Evolutionary conservation across 441 rosid species (phyloP).

Genomic region (Metrosideros polymorpha): DNA sequence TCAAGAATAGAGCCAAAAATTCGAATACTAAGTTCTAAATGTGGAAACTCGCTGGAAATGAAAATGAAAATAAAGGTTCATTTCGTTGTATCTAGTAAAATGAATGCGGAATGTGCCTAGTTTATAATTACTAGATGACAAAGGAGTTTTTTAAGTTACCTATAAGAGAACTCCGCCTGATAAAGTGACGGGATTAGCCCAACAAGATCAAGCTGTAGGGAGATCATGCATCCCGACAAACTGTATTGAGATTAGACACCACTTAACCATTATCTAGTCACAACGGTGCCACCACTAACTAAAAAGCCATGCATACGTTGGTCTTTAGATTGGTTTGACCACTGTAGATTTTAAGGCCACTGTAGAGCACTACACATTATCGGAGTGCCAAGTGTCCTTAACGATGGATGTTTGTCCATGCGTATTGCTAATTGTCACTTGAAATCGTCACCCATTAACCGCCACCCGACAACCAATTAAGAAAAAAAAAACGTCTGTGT

Average conservation of each 20-base stretch:
- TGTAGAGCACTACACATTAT: not conserved
- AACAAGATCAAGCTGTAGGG: not conserved
- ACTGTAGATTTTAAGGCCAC: not conserved
- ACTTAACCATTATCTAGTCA: not conserved
- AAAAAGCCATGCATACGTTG: not conserved
- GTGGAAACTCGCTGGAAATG: not conserved
- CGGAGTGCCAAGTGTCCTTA: not conserved
- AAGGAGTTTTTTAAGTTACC: not conserved
- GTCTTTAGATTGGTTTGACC: not conserved
- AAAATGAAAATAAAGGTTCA: not conserved
- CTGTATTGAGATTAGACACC: not conserved
- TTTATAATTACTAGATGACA: not conserved
- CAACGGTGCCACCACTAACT: not conserved
- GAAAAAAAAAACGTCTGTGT: not conserved
- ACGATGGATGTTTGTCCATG: not conserved
- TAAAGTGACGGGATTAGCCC: not conserved
- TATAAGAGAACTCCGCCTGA: not conserved
- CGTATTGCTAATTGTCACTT: not conserved
- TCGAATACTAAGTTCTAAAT: not conserved
- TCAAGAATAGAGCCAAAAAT: not conserved
- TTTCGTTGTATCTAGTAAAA: not conserved
- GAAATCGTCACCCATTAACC: not conserved
- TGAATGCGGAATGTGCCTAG: not conserved
- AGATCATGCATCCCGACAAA: not conserved
- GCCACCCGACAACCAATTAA: not conserved